These are phyloP conservation scores for Ophiognomonia clavigignenti-juglandacearum DNA, from an alignment of 2,329 filamentous ascomycete species.

Conservation along the genomic window DNA sequence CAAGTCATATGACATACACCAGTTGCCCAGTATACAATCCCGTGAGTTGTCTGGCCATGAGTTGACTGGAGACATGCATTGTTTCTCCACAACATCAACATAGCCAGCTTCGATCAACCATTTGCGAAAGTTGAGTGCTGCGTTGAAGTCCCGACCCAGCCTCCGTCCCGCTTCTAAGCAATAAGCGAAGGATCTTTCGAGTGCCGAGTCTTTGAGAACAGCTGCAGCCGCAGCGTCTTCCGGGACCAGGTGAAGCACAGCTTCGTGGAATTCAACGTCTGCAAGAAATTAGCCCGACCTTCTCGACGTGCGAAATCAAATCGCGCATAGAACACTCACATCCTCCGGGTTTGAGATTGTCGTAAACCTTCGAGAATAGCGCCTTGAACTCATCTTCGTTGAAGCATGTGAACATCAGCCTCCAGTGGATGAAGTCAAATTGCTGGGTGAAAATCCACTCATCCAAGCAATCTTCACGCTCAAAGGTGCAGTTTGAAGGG, in stretches of 20 bases:
- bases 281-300: not conserved
- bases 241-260: not conserved
- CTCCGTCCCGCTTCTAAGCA: slow-evolving; percentile 34
- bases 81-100: slow-evolving; percentile 24
- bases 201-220: slow-evolving; percentile 1
- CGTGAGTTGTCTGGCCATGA: not conserved
- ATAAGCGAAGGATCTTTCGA: not conserved
- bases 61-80: slow-evolving; percentile 4
- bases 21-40: slow-evolving; percentile 1
- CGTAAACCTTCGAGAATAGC: not conserved
- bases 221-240: not conserved
- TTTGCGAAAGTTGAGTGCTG: slow-evolving; percentile 24
- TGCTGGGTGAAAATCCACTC: slow-evolving; percentile 6
- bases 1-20: no score
- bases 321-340: slow-evolving; percentile 32
- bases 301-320: no score
- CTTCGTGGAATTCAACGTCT: slow-evolving; percentile 11
- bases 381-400: not conserved
- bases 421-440: slow-evolving; percentile 9
- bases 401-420: slow-evolving; percentile 5
- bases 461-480: slow-evolving; percentile 7
- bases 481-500: slow-evolving; percentile 4
- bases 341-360: slow-evolving; percentile 3
- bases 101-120: slow-evolving; percentile 26
- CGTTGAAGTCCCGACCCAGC: slow-evolving; percentile 20